phyloP scores from a whole-genome alignment of 352 stramenopile genomes.

The Pythium sukuiense region DNA sequence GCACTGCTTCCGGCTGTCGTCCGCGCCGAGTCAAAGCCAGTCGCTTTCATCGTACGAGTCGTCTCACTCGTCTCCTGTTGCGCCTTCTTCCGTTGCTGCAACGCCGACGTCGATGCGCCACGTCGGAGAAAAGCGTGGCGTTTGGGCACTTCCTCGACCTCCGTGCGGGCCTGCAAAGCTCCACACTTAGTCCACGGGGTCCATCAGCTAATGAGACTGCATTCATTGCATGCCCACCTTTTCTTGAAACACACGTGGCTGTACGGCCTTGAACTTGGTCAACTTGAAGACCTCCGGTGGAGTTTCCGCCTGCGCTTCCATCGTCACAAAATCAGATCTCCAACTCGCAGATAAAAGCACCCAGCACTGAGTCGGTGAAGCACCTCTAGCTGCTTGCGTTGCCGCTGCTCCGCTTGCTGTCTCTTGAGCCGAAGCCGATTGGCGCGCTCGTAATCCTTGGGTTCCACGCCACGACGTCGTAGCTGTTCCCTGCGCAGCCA shows the following conservation, averaged over 20 bases:
- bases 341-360: too few relatives aligned
- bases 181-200: not conserved
- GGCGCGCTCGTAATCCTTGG: slow-evolving; percentile 61
- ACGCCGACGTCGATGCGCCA: slow-evolving; percentile 13
- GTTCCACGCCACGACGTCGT: slow-evolving; percentile 47
- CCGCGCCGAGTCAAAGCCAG: not conserved
- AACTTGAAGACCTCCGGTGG: slow-evolving; percentile 62
- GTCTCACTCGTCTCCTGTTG: not conserved
- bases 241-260: slow-evolving; percentile 46
- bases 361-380: too few relatives aligned
- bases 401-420: slow-evolving; percentile 57
- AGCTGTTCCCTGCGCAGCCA: slow-evolving; percentile 48
- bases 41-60: not conserved
- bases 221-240: slow-evolving; percentile 18
- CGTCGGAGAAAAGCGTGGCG: slow-evolving; percentile 26
- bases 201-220: not conserved
- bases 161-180: not conserved
- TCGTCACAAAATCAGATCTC: not conserved
- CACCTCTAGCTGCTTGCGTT: slow-evolving; percentile 36
- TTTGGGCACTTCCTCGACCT: slow-evolving; percentile 14
- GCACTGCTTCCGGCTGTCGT: slow-evolving; percentile 3
- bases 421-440: slow-evolving; percentile 68
- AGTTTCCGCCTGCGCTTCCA: slow-evolving; percentile 30
- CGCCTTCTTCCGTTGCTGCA: slow-evolving; percentile 1
- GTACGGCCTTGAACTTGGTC: slow-evolving; percentile 58